A percentile compares a stretch with the other conserved stretches of the same genome.
These are phyloP conservation scores for Diaporthe citrichinensis DNA, from an alignment of 2,329 filamentous ascomycete genomes.

Conservation along the genomic window DNA sequence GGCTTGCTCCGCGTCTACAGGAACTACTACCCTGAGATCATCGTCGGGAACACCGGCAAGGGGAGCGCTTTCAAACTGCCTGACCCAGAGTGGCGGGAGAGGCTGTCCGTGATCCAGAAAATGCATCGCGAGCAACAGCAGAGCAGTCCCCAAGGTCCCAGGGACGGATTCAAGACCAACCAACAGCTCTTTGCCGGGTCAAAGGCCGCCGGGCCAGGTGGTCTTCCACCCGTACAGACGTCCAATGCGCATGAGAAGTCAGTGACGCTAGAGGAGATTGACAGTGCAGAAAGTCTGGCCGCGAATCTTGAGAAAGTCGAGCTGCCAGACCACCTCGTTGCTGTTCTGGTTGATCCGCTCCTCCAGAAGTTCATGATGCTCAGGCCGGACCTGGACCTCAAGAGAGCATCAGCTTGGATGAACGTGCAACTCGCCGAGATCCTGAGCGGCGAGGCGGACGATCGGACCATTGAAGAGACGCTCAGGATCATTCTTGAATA, in stretches of 20 bases:
- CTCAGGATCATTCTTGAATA: conserved; percentile 70
- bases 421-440: conserved; percentile 37
- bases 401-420: conserved; percentile 40
- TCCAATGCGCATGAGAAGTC: conserved; percentile 77
- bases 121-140: conserved; percentile 64
- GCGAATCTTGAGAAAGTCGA: conserved; percentile 83
- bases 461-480: conserved; percentile 65
- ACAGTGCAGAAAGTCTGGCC: conserved; percentile 78
- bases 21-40: conserved; percentile 91
- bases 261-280: conserved; percentile 82
- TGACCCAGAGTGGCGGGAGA: conserved; percentile 80
- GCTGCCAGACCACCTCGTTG: conserved; percentile 84
- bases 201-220: conserved; percentile 64
- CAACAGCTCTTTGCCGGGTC: conserved; percentile 60
- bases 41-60: conserved; percentile 78
- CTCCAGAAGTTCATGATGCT: conserved; percentile 83
- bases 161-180: conserved; percentile 75
- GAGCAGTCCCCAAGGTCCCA: conserved; percentile 55
- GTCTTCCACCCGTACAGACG: conserved; percentile 80
- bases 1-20: conserved; percentile 87
- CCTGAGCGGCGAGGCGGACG: conserved; percentile 59
- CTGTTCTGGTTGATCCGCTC: conserved; percentile 81
- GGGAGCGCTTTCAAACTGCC: conserved; percentile 77
- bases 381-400: conserved; percentile 64
- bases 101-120: conserved; percentile 77